These are phyloP conservation scores for Leccinum arenicola DNA, from an alignment of 768 basidiomycete genomes.

Conservation along the genomic window DNA sequence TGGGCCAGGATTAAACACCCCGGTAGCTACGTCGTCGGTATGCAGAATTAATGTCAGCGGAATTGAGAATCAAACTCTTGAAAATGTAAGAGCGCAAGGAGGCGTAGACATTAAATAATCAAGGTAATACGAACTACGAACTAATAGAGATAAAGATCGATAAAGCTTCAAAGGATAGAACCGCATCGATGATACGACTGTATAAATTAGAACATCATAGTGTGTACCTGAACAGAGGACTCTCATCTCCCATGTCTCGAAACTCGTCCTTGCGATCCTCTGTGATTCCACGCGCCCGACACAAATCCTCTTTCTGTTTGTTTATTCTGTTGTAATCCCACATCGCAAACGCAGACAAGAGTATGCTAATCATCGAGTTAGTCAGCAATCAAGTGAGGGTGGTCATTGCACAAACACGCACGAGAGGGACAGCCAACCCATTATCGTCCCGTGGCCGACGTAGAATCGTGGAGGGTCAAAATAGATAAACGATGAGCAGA, in stretches of 20 bases:
- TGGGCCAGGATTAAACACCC: not conserved
- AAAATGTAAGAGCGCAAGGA: not conserved
- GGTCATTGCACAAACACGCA: constrained; percentile 15
- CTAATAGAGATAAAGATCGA: not conserved
- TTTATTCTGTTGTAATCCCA: constrained; percentile 49
- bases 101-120: not conserved
- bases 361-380: constrained; percentile 33
- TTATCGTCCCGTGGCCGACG: constrained; percentile 36
- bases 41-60: not conserved
- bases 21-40: not conserved
- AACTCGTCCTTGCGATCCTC: constrained; percentile 40
- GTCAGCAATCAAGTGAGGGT: constrained; percentile 24
- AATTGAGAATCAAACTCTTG: not conserved
- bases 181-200: not conserved
- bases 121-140: not conserved
- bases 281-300: constrained; percentile 43
- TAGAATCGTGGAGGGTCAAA: constrained; percentile 36
- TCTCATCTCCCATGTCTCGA: constrained; percentile 48
- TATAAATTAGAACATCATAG: constrained; percentile 15
- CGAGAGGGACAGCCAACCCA: constrained; percentile 35
- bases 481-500: constrained; percentile 44
- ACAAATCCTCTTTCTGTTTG: constrained; percentile 44
- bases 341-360: constrained; percentile 43
- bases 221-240: constrained; percentile 51
- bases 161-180: not conserved